Evolutionary conservation across 768 basidiomycete genomes (phyloP).

Genomic region (Ramaria sp.): DNA sequence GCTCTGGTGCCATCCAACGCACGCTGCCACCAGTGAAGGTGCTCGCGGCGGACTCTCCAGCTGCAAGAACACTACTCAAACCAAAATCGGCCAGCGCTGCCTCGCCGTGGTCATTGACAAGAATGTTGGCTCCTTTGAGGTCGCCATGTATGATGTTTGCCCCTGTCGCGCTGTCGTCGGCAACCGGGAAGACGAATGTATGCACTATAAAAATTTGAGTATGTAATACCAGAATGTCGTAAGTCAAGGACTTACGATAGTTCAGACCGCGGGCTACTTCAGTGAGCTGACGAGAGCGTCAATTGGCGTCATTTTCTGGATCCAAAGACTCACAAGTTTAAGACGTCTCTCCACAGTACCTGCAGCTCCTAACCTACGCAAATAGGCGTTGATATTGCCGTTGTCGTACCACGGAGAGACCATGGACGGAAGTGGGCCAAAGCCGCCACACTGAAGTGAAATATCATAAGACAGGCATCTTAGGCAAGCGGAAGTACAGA

Average conservation of each 20-base stretch:
- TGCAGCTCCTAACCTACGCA: neutral
- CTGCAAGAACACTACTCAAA: neutral
- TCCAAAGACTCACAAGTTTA: slow-evolving; percentile 4
- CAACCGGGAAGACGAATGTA: neutral
- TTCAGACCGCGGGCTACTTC: slow-evolving; percentile 9
- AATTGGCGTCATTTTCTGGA: neutral
- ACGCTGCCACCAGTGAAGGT: slow-evolving; percentile 1
- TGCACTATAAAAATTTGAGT: neutral
- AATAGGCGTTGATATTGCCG: slow-evolving; percentile 2
- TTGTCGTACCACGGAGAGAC: slow-evolving; percentile 9
- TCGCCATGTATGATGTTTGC: slow-evolving; percentile 6
- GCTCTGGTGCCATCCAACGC: slow-evolving; percentile 8
- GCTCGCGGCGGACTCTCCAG: neutral
- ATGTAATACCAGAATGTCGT: neutral
- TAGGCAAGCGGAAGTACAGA: neutral
- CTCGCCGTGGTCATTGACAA: slow-evolving; percentile 8
- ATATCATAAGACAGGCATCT: neutral
- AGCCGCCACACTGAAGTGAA: slow-evolving; percentile 1
- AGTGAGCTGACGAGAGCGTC: slow-evolving; percentile 4
- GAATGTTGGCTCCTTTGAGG: slow-evolving; percentile 7
- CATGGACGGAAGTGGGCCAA: slow-evolving; percentile 10
- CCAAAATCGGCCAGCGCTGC: slow-evolving; percentile 8
- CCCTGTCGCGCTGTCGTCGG: neutral
- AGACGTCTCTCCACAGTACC: slow-evolving; percentile 4
- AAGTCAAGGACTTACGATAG: neutral